Evolutionary conservation across 1,284 basidiomycete species (phyloP), one percentile per base, ranked within the genome.

Genomic region (Wolfiporia cocos): DNA sequence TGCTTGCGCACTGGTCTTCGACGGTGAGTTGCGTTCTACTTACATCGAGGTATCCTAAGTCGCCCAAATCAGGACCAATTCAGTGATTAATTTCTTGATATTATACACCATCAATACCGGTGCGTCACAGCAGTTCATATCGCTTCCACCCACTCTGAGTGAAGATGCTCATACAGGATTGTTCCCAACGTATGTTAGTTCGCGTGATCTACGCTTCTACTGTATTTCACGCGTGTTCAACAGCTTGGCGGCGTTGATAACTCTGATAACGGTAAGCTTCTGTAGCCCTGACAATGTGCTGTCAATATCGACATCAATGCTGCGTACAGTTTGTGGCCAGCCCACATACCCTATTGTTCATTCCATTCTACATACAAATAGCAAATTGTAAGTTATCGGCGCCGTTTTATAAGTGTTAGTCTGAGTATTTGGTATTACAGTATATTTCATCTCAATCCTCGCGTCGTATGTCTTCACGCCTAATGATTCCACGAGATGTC

Each of bases 91-190:
- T 20, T 29, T 12, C 1, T 21, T 51, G 32, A 49, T 49, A 11
- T 12, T 51, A 34, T 49, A 48, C 35, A 33, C 39, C 1, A 40
- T 51, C 24, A 30, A 46, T 14, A 44, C 46, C 6, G 47, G 50
- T 48, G 24, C 15, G 46, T 34, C 9, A 7, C 9, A 17, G 3
- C 9, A n/a, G 11, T n/a, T 14, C 1, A 14, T n/a, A 37, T 17
- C 31, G 23, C 3, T 7, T 6, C 24, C 7, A 10, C 7, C 12
- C 19, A 9, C 4, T 9, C 9, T 22, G 19, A 6, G n/a, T n/a
- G n/a, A n/a, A n/a, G n/a, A n/a, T n/a, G n/a, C n/a, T n/a, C n/a
- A n/a, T 3, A 11, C n/a, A 49, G 48, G 44, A 9, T 34, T 45
- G 3, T 36, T 49, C 23, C 40, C 48, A 4, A 37, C 43, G 47